These are phyloP conservation scores for Populus ilicifolia DNA, from an alignment of 345 rosid species.

Conservation along the genomic window DNA sequence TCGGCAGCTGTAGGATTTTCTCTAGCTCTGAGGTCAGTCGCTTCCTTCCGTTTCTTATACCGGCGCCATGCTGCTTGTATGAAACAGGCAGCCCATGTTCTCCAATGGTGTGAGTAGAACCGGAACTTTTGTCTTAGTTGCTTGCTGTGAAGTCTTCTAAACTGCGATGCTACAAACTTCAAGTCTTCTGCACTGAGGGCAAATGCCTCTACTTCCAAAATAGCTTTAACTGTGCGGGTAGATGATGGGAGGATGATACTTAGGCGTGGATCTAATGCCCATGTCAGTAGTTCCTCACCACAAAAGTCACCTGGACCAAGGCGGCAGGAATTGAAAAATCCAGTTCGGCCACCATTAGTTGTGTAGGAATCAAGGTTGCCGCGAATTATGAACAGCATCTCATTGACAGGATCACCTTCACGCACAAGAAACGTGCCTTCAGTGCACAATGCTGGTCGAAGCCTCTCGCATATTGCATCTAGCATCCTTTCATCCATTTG, in stretches of 20 bases:
- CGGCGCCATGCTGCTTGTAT: slow-evolving; percentile 80
- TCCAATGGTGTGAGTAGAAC: slow-evolving; percentile 88
- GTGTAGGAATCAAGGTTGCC: slow-evolving; percentile 87
- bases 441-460: slow-evolving; percentile 68
- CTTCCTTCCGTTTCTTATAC: slow-evolving; percentile 53
- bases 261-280: slow-evolving; percentile 80
- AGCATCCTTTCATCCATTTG: slow-evolving; percentile 94
- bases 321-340: slow-evolving; percentile 76
- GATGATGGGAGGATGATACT: slow-evolving; percentile 65
- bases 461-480: slow-evolving; percentile 88
- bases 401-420: slow-evolving; percentile 88
- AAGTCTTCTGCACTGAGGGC: slow-evolving; percentile 77
- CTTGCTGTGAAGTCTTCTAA: slow-evolving; percentile 72
- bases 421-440: slow-evolving; percentile 71
- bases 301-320: slow-evolving; percentile 89
- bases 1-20: slow-evolving; percentile 29
- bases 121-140: slow-evolving; percentile 76
- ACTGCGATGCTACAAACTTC: slow-evolving; percentile 75
- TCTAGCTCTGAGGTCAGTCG: slow-evolving; percentile 43
- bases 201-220: slow-evolving; percentile 81
- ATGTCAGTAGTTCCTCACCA: slow-evolving; percentile 83
- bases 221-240: slow-evolving; percentile 71
- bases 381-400: slow-evolving; percentile 84
- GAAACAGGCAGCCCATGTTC: slow-evolving; percentile 88
- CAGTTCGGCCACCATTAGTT: slow-evolving; percentile 82